Conservation (phyloP, 2,329 filamentous ascomycete genomes). For the Fusarium acutatum region DNA sequence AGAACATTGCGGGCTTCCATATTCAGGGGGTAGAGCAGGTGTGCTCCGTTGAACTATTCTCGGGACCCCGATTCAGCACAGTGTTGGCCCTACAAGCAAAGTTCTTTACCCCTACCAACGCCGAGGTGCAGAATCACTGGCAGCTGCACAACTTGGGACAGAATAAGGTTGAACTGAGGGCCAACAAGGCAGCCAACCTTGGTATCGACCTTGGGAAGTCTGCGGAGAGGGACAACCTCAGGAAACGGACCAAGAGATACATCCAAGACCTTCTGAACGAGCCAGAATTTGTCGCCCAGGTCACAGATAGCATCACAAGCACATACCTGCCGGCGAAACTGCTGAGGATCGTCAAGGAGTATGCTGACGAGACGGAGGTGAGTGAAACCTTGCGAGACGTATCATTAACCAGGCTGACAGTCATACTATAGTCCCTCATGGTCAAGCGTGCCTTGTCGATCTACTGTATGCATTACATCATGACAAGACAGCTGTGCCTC, state of each 20-base stretch:
- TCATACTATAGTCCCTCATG: constrained; percentile 52
- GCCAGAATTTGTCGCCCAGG: constrained; percentile 57
- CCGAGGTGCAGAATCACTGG: constrained; percentile 61
- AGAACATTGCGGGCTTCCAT: constrained; percentile 58
- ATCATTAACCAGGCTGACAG: constrained; percentile 19
- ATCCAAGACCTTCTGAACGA: constrained; percentile 59
- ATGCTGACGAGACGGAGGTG: constrained; percentile 56
- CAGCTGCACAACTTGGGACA: constrained; percentile 51
- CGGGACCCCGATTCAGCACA: constrained; percentile 54
- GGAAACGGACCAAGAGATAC: constrained; percentile 58
- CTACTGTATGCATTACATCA: constrained; percentile 66
- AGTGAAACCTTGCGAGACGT: constrained; percentile 33
- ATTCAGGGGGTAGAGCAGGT: constrained; percentile 52
- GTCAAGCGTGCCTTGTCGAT: constrained; percentile 63
- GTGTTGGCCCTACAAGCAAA: constrained; percentile 59
- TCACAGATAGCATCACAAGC: constrained; percentile 57
- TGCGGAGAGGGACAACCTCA: constrained; percentile 55
- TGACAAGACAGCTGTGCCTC: constrained; percentile 63
- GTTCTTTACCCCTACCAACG: constrained; percentile 60
- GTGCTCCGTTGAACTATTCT: constrained; percentile 59
- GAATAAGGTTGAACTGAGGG: constrained; percentile 52
- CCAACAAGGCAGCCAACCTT: constrained; percentile 57
- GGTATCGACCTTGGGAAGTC: constrained; percentile 56
- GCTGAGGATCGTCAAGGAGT: constrained; percentile 58
- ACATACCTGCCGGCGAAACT: constrained; percentile 58